phyloP scores from a whole-genome alignment of 305 asterid genomes.

The Fraxinus ornus region DNA sequence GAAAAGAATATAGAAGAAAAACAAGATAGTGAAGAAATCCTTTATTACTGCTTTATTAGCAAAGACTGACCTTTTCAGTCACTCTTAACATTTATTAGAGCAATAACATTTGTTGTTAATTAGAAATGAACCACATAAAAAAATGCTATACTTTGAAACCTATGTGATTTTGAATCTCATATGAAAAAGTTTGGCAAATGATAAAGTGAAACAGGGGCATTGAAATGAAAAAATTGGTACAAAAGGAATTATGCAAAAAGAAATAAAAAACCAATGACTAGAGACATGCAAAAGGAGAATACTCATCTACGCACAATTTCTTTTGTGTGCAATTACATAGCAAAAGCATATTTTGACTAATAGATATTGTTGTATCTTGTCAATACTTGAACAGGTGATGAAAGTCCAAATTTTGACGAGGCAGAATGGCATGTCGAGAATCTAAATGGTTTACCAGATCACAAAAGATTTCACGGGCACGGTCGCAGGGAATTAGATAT shows the following conservation, averaged over 20 bases:
- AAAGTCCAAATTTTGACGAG: constrained; percentile 45
- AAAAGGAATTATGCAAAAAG: background rate
- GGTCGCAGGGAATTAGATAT: constrained; percentile 43
- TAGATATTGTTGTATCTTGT: constrained; percentile 20
- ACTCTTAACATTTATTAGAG: background rate
- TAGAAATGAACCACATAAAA: background rate
- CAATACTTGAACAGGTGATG: constrained; percentile 40
- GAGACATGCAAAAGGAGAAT: background rate
- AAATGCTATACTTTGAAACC: background rate
- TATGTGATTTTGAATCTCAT: background rate
- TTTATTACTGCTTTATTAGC: background rate
- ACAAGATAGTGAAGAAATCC: background rate
- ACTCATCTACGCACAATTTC: background rate
- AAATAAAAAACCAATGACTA: constrained; percentile 12
- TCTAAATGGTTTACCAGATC: constrained; percentile 36
- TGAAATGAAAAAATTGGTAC: background rate
- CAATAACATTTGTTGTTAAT: background rate
- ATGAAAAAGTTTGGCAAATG: background rate
- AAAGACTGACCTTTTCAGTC: background rate
- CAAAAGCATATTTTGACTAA: constrained; percentile 23
- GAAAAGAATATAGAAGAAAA: background rate
- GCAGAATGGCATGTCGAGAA: constrained; percentile 55
- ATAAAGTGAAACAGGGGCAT: background rate
- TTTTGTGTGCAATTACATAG: constrained; percentile 13
- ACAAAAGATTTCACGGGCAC: constrained; percentile 24